Evolutionary conservation across 495 filamentous ascomycete species (phyloP).

Genomic region (Neurospora pannonica): DNA sequence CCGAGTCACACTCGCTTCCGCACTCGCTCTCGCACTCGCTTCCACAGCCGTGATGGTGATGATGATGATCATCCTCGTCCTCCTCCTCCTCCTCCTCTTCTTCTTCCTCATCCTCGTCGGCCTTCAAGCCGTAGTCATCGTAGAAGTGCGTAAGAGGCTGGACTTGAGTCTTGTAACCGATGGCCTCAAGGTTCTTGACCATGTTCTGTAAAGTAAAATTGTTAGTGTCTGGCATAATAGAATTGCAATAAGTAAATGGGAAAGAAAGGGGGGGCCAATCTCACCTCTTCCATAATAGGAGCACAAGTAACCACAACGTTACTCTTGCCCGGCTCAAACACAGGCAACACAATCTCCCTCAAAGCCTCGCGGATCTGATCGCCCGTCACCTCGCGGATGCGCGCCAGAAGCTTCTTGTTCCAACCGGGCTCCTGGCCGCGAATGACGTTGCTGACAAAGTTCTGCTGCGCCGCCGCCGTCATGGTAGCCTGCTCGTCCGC

Average conservation of each 20-base stretch:
- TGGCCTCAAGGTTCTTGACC: slow-evolving; percentile 56
- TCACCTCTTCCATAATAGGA: slow-evolving; percentile 72
- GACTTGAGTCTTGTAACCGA: slow-evolving; percentile 69
- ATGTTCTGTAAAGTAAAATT: slow-evolving; percentile 43
- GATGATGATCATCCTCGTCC: slow-evolving; percentile 39
- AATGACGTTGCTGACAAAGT: slow-evolving; percentile 75
- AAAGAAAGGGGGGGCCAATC: not conserved
- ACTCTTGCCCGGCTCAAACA: slow-evolving; percentile 66
- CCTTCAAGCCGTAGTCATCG: slow-evolving; percentile 82
- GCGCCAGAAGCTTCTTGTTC: slow-evolving; percentile 61
- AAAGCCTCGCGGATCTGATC: slow-evolving; percentile 73
- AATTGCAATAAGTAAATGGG: not conserved
- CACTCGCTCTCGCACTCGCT: not conserved
- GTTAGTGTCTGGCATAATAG: slow-evolving; percentile 12
- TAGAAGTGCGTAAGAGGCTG: slow-evolving; percentile 72
- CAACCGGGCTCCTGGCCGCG: slow-evolving; percentile 69
- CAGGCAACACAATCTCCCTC: slow-evolving; percentile 61
- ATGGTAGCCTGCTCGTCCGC: slow-evolving; percentile 84
- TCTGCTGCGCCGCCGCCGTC: slow-evolving; percentile 64
- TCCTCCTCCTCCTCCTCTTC: slow-evolving; percentile 58
- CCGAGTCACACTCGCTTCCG: not conserved
- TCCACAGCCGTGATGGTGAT: not conserved
- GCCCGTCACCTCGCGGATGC: slow-evolving; percentile 62
- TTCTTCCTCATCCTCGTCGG: slow-evolving; percentile 56
- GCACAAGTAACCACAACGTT: slow-evolving; percentile 88